A percentile compares a stretch with the other conserved stretches of the same genome.
Evolutionary conservation across 2,329 filamentous ascomycete genomes (phyloP).

Genomic region (Botrytis cinerea): DNA sequence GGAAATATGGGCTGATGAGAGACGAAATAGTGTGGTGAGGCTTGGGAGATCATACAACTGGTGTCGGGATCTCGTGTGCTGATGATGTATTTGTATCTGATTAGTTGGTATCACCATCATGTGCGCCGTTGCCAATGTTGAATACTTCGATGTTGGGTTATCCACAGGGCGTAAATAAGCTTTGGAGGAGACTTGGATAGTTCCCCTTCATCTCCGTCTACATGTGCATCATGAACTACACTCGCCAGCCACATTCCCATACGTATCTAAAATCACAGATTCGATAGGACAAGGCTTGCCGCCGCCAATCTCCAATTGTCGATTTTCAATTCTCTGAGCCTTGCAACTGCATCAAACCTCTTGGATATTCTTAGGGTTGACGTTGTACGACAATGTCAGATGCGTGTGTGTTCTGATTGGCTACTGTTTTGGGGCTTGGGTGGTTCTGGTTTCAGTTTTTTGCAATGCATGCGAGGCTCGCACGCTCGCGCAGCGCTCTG

Average conservation of each 20-base stretch:
- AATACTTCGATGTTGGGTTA: neutral
- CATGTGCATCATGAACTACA: neutral
- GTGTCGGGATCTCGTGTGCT: neutral
- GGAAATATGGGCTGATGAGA: neutral
- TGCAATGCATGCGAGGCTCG: neutral
- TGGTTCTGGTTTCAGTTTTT: conserved; percentile 14
- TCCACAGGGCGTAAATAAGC: neutral
- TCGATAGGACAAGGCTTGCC: conserved; percentile 6
- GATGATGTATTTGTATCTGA: neutral
- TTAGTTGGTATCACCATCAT: neutral
- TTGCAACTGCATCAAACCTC: neutral
- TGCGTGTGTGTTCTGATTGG: neutral
- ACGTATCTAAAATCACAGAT: neutral
- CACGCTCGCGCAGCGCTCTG: neutral
- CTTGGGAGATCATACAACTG: neutral
- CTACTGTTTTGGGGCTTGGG: neutral
- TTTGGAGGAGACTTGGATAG: neutral
- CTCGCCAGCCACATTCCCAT: neutral
- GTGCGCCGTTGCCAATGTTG: neutral
- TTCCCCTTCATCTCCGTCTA: neutral
- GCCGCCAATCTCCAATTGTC: neutral
- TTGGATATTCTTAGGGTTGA: neutral
- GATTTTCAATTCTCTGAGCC: neutral
- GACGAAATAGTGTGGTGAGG: neutral
- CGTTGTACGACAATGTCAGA: neutral